Evolutionary conservation across 73 alveolate species (phyloP).

Genomic region (Stentor roeselii): DNA sequence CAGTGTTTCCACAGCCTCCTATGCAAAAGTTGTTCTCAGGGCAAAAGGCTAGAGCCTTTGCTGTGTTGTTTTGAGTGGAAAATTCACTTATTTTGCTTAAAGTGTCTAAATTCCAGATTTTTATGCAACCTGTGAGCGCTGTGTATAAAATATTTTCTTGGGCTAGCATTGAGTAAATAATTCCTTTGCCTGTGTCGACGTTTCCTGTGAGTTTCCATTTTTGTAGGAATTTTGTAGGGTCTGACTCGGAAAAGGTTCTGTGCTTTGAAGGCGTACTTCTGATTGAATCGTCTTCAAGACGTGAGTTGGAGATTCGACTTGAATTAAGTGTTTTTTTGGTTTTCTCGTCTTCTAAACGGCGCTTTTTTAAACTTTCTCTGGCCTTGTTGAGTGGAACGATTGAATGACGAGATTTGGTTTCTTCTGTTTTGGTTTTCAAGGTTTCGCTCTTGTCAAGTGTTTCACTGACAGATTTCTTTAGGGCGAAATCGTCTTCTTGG

Average conservation of each 20-base stretch:
- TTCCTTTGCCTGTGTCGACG: slow-evolving; percentile 59
- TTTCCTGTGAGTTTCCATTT: slow-evolving; percentile 42
- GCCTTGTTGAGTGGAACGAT: background rate
- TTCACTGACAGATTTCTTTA: background rate
- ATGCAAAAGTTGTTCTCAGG: slow-evolving; percentile 52
- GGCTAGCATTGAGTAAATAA: slow-evolving; percentile 51
- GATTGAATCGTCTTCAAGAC: background rate
- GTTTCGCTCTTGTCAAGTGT: background rate
- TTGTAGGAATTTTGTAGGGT: background rate
- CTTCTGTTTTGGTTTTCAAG: background rate
- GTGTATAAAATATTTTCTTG: slow-evolving; percentile 59
- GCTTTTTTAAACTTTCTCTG: background rate
- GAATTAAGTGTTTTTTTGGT: background rate
- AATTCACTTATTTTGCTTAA: slow-evolving; percentile 47
- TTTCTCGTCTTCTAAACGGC: background rate
- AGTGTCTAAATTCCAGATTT: slow-evolving; percentile 69
- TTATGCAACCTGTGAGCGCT: slow-evolving; percentile 46
- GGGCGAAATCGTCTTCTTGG: background rate
- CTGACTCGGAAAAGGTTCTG: background rate
- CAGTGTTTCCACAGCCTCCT: slow-evolving; percentile 57
- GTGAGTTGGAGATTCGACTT: background rate
- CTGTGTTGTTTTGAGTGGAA: slow-evolving; percentile 40
- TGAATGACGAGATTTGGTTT: background rate
- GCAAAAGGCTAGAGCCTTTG: slow-evolving; percentile 48
- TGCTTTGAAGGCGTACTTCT: background rate